A percentile compares a stretch with the other conserved stretches of the same genome.
These are phyloP conservation scores for Cerrena zonata DNA, from an alignment of 1,284 basidiomycete genomes.

Conservation along the genomic window DNA sequence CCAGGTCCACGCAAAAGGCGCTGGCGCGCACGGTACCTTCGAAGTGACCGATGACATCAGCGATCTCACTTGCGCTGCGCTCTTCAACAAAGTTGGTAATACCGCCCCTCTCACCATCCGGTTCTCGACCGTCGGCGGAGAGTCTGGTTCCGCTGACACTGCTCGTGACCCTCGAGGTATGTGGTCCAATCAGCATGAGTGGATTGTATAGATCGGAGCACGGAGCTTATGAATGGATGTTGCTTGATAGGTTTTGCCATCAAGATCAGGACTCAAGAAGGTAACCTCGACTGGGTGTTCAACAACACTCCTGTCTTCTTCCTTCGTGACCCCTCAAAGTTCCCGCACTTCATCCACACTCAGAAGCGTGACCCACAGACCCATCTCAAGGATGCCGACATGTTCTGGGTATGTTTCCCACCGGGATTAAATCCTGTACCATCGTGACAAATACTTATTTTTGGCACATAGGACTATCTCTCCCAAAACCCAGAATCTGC, in stretches of 20 bases:
- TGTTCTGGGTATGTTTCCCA: constrained; percentile 60
- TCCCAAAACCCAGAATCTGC: constrained; percentile 87
- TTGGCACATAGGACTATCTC: constrained; percentile 68
- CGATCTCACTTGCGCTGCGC: constrained; percentile 70
- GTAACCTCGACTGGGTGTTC: constrained; percentile 87
- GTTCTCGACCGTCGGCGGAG: constrained; percentile 86
- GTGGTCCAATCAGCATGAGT: not conserved
- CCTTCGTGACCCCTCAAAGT: constrained; percentile 77
- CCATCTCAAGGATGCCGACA: constrained; percentile 75
- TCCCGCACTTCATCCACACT: constrained; percentile 92
- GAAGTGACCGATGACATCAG: constrained; percentile 79
- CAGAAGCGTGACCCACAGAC: constrained; percentile 90
- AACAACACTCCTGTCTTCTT: constrained; percentile 92
- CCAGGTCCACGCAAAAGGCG: constrained; percentile 74
- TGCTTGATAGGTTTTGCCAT: constrained; percentile 60
- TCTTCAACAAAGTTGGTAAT: constrained; percentile 70
- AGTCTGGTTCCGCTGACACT: constrained; percentile 82
- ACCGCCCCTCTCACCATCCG: constrained; percentile 70
- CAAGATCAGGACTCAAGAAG: constrained; percentile 86
- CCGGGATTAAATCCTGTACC: not conserved
- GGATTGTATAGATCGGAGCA: not conserved
- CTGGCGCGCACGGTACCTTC: constrained; percentile 90
- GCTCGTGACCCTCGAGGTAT: constrained; percentile 84
- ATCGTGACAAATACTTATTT: not conserved
- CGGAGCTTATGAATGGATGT: not conserved